Evolutionary conservation across 1,284 basidiomycete genomes (phyloP).

Genomic region (Apiotrichum porosum): DNA sequence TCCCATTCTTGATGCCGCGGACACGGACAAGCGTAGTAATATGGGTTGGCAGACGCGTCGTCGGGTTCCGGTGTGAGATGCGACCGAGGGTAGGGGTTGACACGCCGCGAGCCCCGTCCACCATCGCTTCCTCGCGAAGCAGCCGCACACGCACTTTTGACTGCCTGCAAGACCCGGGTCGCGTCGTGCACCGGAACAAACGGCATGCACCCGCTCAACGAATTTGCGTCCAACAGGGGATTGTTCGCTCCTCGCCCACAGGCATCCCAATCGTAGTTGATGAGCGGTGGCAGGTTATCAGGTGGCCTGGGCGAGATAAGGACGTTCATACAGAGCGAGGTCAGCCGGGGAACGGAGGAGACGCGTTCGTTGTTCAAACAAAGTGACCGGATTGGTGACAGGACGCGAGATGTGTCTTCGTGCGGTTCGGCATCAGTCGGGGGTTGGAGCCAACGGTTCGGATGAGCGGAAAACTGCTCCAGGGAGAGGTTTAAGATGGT

Average conservation of each 20-base stretch:
- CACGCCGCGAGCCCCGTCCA: neutral
- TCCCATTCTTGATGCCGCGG: slow-evolving; percentile 32
- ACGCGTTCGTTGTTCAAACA: neutral
- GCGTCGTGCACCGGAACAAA: slow-evolving; percentile 16
- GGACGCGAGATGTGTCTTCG: neutral
- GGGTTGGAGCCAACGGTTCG: slow-evolving; percentile 24
- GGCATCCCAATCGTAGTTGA: slow-evolving; percentile 38
- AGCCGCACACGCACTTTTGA: slow-evolving; percentile 18
- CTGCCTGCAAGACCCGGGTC: slow-evolving; percentile 25
- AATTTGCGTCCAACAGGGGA: slow-evolving; percentile 32
- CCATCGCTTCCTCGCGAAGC: neutral
- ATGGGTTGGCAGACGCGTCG: slow-evolving; percentile 44
- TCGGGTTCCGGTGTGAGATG: slow-evolving; percentile 25
- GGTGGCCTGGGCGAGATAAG: slow-evolving; percentile 38
- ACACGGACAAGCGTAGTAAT: slow-evolving; percentile 40
- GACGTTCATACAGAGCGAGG: slow-evolving; percentile 33
- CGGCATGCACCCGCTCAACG: slow-evolving; percentile 25
- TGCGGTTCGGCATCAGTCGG: neutral
- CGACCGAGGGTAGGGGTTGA: slow-evolving; percentile 30
- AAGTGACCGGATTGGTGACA: neutral
- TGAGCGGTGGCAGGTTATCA: slow-evolving; percentile 33
- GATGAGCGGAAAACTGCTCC: slow-evolving; percentile 21
- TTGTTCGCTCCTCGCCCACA: slow-evolving; percentile 17
- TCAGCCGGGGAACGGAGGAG: slow-evolving; percentile 22
- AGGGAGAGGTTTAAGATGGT: slow-evolving; percentile 39